These are phyloP conservation scores for Linum tenue DNA, from an alignment of 345 rosid genomes.

Conservation along the genomic window DNA sequence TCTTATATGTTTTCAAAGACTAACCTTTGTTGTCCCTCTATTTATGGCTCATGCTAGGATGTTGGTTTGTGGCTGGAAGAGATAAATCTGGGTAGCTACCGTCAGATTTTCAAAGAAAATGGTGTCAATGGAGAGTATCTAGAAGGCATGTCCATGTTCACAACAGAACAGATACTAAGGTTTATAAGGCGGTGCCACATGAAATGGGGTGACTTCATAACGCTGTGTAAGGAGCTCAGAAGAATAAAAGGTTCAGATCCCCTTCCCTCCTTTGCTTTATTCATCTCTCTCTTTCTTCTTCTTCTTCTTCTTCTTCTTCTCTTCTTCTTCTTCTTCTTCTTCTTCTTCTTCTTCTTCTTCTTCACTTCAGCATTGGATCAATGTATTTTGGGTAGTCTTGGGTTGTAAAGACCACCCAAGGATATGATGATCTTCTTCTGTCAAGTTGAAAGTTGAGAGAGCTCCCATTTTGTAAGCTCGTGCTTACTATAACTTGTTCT, in stretches of 20 bases:
- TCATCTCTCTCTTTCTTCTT: neutral
- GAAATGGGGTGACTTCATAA: constrained; percentile 99
- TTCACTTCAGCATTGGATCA: neutral
- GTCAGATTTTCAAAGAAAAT: constrained; percentile 79
- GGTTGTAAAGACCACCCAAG: too few relatives aligned
- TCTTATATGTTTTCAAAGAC: neutral
- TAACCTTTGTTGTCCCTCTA: neutral
- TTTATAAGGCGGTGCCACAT: constrained; percentile 97
- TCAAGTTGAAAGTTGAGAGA: too few relatives aligned
- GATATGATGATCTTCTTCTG: too few relatives aligned
- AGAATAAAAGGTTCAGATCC: constrained; percentile 66
- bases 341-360: neutral
- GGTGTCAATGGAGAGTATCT: constrained; percentile 91
- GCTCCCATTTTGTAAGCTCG: too few relatives aligned
- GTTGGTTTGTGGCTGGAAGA: constrained; percentile 96
- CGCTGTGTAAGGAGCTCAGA: constrained; percentile 92
- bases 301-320: too few relatives aligned
- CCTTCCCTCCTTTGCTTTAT: neutral
- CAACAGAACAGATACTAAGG: constrained; percentile 93
- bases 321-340: neutral
- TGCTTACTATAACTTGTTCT: too few relatives aligned
- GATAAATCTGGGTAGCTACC: constrained; percentile 80
- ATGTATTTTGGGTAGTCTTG: too few relatives aligned
- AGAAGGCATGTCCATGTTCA: constrained; percentile 97
- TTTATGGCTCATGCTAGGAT: constrained; percentile 38